Evolutionary conservation across 2,329 filamentous ascomycete genomes (phyloP).

Genomic region (Dryadomyces quercus-mongolicae): DNA sequence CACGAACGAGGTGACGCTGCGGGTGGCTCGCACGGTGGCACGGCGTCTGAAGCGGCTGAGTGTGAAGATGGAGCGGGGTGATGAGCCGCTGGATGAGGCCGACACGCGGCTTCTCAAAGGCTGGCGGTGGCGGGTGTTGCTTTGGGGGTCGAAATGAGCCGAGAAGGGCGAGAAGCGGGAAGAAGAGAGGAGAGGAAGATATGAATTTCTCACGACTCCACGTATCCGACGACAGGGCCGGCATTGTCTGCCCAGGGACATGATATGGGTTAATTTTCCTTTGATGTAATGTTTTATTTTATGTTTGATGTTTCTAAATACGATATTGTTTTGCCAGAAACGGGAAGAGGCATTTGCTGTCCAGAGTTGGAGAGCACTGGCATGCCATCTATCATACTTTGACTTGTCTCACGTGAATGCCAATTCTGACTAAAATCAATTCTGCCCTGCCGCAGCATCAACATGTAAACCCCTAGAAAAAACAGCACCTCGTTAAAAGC

Average conservation of each 20-base stretch:
- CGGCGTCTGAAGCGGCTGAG: slow-evolving; percentile 36
- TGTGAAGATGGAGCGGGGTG: slow-evolving; percentile 33
- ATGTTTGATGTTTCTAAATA: not conserved
- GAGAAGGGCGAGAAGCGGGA: not conserved
- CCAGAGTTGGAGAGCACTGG: no score
- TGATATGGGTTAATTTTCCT: not conserved
- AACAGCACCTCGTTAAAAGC: no score
- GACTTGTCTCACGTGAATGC: no score
- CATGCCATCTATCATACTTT: no score
- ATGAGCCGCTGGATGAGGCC: slow-evolving; percentile 30
- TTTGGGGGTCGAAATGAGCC: slow-evolving; percentile 23
- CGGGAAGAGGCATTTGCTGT: no score
- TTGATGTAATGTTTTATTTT: not conserved
- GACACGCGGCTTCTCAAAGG: slow-evolving; percentile 38
- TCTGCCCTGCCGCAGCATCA: no score
- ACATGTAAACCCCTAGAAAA: no score
- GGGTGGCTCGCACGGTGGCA: slow-evolving; percentile 38
- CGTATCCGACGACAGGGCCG: not conserved
- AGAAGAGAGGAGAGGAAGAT: not conserved
- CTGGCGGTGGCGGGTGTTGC: slow-evolving; percentile 44
- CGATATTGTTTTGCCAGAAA: no score
- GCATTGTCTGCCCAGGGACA: not conserved
- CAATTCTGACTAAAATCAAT: no score
- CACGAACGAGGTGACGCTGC: slow-evolving; percentile 43
- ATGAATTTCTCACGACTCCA: not conserved